Base-by-base conservation (phyloP, 164 flowering plant species). In the Chimonanthus praecox region DNA sequence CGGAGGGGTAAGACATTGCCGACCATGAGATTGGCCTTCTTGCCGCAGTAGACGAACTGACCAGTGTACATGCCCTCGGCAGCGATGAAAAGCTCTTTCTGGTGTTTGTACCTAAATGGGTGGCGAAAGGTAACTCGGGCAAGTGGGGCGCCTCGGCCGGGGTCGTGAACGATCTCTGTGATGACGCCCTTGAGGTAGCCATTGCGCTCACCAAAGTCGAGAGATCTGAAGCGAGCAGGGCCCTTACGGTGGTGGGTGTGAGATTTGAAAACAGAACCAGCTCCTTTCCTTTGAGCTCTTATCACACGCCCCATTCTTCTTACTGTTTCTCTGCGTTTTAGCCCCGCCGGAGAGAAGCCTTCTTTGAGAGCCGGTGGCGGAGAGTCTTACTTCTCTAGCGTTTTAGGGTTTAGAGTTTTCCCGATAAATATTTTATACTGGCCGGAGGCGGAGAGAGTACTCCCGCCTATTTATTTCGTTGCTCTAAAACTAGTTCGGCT, bases 51-150 rank as follows among this genome's bases (percentile, higher is more conserved):
- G 16, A 87, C 76, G 72, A 84, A 87, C 86, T 87, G 90, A 3
- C 90, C 88, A 2, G 87, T 78, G 76, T 85, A 87, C 79, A 85
- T 84, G 13, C 89, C 89, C 79, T 87, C 89, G n/a, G 89, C 90
- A 2, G 90, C 90, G 33, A 87, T 73, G 72, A 87, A 87, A 9
- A 85, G 85, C 81, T 87, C 90, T 83, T 85, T 85, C 85, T 87
- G 90, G 76, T 84, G 84, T 86, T 84, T 80, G 83, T 81, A 87
- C 0, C 88, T 78, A 76, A 84, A 87, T 0, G 90, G 90, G 65
- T 87, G 88, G n/a, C 90, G 88, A 78, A 87, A 87, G 13, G 84
- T 64, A 48, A 87, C 85, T 4, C 82, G 79, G 58, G 88, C 87
- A 7, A 87, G 84, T 1, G 90, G 90, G 3, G 90, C 90, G 5